Evolutionary conservation across 208 protist species (phyloP).

Genomic region (Endotrypanum monterogeii): DNA sequence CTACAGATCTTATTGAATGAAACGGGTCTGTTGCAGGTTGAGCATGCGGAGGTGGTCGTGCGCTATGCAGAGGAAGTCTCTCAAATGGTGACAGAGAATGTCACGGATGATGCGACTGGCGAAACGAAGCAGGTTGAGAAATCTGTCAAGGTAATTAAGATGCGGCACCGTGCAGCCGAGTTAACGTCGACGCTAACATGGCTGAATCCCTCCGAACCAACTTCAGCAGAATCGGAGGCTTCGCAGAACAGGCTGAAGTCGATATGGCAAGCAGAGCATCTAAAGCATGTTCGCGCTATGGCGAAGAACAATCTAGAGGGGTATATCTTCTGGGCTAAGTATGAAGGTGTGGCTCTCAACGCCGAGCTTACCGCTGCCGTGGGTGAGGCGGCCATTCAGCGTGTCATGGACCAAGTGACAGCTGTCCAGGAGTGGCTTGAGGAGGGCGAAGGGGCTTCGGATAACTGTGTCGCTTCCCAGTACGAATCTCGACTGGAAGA

Average conservation of each 20-base stretch:
- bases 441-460: constrained; percentile 64
- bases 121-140: constrained; percentile 31
- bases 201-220: constrained; percentile 38
- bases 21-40: constrained; percentile 67
- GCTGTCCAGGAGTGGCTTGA: constrained; percentile 72
- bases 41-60: constrained; percentile 59
- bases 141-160: constrained; percentile 27
- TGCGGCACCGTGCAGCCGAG: constrained; percentile 35
- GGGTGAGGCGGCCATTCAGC: constrained; percentile 30
- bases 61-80: constrained; percentile 66
- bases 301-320: constrained; percentile 87
- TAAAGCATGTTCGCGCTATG: constrained; percentile 53
- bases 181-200: constrained; percentile 41
- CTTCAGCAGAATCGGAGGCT: constrained; percentile 28
- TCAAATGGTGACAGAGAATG: constrained; percentile 32
- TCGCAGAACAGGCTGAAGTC: constrained; percentile 43
- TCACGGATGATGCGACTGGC: constrained; percentile 21
- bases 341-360: constrained; percentile 69
- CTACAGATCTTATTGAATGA: constrained; percentile 75
- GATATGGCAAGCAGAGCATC: constrained; percentile 58
- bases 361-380: constrained; percentile 17
- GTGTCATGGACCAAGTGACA: constrained; percentile 31
- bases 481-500: constrained; percentile 50
- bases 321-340: constrained; percentile 78
- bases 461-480: constrained; percentile 51